Base-by-base conservation (phyloP, 345 rosid genomes). In the Hirschfeldia incana region DNA sequence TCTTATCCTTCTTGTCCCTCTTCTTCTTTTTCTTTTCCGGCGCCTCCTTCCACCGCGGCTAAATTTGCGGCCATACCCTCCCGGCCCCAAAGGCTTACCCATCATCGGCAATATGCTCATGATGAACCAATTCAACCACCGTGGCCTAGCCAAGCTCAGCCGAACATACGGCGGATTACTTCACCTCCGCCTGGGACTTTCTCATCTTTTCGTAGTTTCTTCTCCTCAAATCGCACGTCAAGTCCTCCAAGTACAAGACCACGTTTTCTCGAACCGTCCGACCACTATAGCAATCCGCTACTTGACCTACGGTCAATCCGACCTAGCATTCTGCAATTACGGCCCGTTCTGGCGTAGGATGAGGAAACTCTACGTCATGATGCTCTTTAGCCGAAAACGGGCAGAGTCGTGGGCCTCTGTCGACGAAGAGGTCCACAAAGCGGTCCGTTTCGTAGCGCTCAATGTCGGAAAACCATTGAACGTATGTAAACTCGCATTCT, bases 281-380 rank as follows among this genome's bases (percentile, higher is more conserved):
- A 90, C 93, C 16, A 89, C 86, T 29, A 67, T 83, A 0, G 97
- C 98, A 12, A 89, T 90, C 10, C 78, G 75, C 7, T 92, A 90
- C 75, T 81, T 92, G 13, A 94, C 93, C 3, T 94, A 94, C 9
- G 85, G 85, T 30, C 83, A 94, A 3, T 90, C 93, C 4, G 98
- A 94, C 75, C 88, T 94, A 87, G 97, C 97, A 9, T 94, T 94
- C 30, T 88, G 90, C 27, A 85, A 89, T 72, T 92, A 92, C 72
- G 97, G 98, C 1, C 93, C 98, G 2, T 90, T 94, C 59, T 94
- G 97, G 97, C 85, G 94, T 9, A 91, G 91, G 82, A 92, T 92
- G 96, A 84, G 98, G 5, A 94, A 92, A 84, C 80, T 94, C 8
- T 88, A 89, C 55, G 94, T 91, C 12, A 80, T 90, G 88, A 90